Base-by-base conservation (phyloP, 2,329 filamentous ascomycete genomes). In the Cladosporium sp. region DNA sequence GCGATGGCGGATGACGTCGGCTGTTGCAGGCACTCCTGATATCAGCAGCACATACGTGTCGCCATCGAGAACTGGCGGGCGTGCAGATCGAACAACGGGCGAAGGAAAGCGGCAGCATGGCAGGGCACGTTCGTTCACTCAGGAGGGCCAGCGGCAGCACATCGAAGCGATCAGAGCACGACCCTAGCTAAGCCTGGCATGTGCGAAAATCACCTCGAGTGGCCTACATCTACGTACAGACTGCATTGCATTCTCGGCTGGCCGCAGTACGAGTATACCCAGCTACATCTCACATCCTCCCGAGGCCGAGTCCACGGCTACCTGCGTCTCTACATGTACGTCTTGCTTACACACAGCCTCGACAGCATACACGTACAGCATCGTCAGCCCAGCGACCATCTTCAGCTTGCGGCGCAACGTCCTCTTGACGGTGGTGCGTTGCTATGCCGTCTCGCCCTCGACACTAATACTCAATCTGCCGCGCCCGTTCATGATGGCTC, bases 371-470 rank as follows among this genome's bases (percentile, higher is more conserved):
- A 44, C 12, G 34, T 26, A 54, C 51, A n/a, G 21, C 52, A 34
- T 55, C 52, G 52, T 55, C 52, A 55, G 52, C 52, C 41, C 41
- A 47, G 34, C n/a, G 26, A 15, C 49, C 34, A 12, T 63, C 60
- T 52, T 63, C 60, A 63, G 60, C 60, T 54, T 54, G 59, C 47
- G 36, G 28, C 52, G 52, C n/a, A 47, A 49, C 58, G 38, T 58
- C 55, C 8, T 18, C 41, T 47, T 24, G 38, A n/a, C n/a, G 8
- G n/a, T 55, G 18, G 28, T 30, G 58, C 58, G 26, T 49, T 60
- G 59, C 32, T 32, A 24, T 63, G 47, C 44, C 60, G 47, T 55
- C 47, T 51, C 30, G 6, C 30, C 30, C 12, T 34, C 47, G 26
- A 55, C 24, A n/a, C n/a, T 47, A n/a, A 21, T 26, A 36, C 44